Conservation (phyloP, 768 basidiomycete genomes). For the Suillus cothurnatus region DNA sequence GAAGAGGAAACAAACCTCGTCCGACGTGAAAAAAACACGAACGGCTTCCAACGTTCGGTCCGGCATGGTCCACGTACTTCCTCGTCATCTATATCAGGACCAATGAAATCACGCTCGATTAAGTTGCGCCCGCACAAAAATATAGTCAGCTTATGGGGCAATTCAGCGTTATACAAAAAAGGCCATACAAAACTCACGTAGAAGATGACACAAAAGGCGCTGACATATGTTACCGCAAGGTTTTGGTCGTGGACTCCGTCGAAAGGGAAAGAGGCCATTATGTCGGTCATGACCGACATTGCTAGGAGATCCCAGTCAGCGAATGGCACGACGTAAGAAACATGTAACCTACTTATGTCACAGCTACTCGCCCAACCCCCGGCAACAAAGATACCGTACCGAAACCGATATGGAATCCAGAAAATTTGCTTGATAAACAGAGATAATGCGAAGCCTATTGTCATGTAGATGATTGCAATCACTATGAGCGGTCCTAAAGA, state of each 20-base stretch:
- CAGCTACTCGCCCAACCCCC: conserved; percentile 65
- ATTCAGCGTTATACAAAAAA: not conserved
- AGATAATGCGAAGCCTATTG: conserved; percentile 49
- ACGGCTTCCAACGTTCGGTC: not conserved
- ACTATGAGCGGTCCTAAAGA: conserved; percentile 58
- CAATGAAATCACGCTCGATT: not conserved
- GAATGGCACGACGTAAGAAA: not conserved
- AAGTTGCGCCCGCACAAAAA: not conserved
- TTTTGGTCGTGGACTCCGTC: conserved; percentile 50
- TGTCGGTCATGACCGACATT: conserved; percentile 59
- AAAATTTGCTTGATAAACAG: conserved; percentile 55
- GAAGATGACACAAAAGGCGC: conserved; percentile 59
- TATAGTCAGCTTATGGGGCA: not conserved
- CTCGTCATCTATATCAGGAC: not conserved
- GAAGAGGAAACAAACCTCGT: not conserved
- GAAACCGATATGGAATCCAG: conserved; percentile 71
- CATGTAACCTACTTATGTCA: conserved; percentile 55
- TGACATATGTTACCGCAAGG: conserved; percentile 61
- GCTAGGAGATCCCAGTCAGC: conserved; percentile 36
- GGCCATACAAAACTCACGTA: conserved; percentile 38
- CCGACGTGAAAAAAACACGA: not conserved
- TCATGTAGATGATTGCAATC: conserved; percentile 56
- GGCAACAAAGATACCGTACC: conserved; percentile 64
- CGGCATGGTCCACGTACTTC: not conserved
- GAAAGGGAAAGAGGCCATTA: conserved; percentile 60